A percentile compares a stretch with the other conserved stretches of the same genome.
Conservation (phyloP, 2,329 filamentous ascomycete genomes). For the Aureobasidium leucospermi region DNA sequence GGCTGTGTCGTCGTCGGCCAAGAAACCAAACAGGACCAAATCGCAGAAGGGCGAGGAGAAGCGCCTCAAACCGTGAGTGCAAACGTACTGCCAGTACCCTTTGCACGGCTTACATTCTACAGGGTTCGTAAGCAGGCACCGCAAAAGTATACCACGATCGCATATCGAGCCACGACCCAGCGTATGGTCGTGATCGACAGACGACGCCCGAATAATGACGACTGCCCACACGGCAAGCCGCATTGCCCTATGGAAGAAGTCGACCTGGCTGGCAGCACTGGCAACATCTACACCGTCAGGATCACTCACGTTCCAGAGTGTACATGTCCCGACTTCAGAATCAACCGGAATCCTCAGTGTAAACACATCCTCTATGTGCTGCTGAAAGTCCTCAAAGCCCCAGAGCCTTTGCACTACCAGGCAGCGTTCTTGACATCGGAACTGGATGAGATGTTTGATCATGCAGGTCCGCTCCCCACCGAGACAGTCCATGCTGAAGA, state of each 20-base stretch:
- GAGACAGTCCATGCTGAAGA: slow-evolving; percentile 23
- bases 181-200: slow-evolving; percentile 27
- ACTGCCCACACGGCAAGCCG: slow-evolving; percentile 31
- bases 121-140: slow-evolving; percentile 21
- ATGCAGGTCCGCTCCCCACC: slow-evolving; percentile 44
- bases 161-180: slow-evolving; percentile 25
- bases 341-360: slow-evolving; percentile 48
- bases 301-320: slow-evolving; percentile 44
- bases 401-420: slow-evolving; percentile 50
- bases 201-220: slow-evolving; percentile 27
- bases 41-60: slow-evolving; percentile 20
- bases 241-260: slow-evolving; percentile 46
- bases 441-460: slow-evolving; percentile 49
- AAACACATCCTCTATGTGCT: slow-evolving; percentile 59
- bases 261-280: slow-evolving; percentile 53
- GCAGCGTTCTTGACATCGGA: slow-evolving; percentile 54
- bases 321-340: slow-evolving; percentile 23
- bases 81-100: background rate
- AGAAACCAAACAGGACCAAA: slow-evolving; percentile 16
- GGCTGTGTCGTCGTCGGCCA: background rate
- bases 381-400: slow-evolving; percentile 50
- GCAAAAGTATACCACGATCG: slow-evolving; percentile 19
- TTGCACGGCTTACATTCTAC: slow-evolving; percentile 1
- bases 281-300: slow-evolving; percentile 53
- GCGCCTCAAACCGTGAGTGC: slow-evolving; percentile 16